Conservation (phyloP, 768 basidiomycete species). For the Boletus reticulatus region DNA sequence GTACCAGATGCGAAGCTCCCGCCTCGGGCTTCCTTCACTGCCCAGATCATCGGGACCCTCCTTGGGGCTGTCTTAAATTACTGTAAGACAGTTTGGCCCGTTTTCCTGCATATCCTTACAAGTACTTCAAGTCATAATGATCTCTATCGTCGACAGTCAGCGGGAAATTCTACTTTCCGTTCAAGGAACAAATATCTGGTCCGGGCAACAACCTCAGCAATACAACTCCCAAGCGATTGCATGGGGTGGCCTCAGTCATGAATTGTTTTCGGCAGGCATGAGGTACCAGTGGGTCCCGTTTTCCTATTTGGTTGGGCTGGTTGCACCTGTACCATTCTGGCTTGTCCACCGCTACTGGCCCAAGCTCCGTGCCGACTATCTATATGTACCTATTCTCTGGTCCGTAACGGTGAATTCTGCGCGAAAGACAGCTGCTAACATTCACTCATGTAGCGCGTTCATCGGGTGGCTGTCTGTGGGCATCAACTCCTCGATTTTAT, state of each 20-base stretch:
- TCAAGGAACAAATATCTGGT: constrained; percentile 46
- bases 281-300: constrained; percentile 42
- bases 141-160: constrained; percentile 51
- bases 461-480: constrained; percentile 21
- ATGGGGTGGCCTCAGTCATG: constrained; percentile 38
- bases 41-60: constrained; percentile 54
- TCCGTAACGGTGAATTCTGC: too few species aligned
- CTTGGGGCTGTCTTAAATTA: constrained; percentile 50
- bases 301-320: constrained; percentile 32
- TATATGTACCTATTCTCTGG: constrained; percentile 33
- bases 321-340: constrained; percentile 41
- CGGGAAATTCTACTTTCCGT: constrained; percentile 49
- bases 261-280: constrained; percentile 31
- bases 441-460: too few species aligned
- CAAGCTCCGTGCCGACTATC: constrained; percentile 22
- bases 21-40: constrained; percentile 61
- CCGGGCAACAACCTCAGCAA: constrained; percentile 29
- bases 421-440: too few species aligned
- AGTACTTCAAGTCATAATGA: constrained; percentile 51
- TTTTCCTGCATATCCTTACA: background rate
- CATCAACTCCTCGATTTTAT: constrained; percentile 26
- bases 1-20: constrained; percentile 50
- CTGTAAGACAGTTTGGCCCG: constrained; percentile 23
- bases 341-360: constrained; percentile 36
- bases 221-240: constrained; percentile 35